A percentile compares a stretch with the other conserved stretches of the same genome.
phyloP scores from a whole-genome alignment of 2,329 filamentous ascomycete species.

The Verticillium tricorpus region DNA sequence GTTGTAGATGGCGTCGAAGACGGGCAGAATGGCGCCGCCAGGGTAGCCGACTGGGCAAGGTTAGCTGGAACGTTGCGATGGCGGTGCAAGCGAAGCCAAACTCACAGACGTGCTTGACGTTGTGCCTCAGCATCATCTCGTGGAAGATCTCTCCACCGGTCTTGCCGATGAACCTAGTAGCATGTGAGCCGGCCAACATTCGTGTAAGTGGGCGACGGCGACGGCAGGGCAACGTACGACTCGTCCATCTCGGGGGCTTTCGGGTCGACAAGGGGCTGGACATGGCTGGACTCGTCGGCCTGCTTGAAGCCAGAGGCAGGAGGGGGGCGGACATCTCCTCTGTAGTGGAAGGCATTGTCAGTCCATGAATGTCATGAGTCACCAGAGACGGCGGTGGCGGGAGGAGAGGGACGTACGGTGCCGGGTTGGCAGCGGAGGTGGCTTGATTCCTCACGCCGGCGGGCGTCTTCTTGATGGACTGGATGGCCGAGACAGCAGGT shows the following conservation, averaged over 20 bases:
- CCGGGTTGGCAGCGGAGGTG: constrained; percentile 42
- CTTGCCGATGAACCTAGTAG: constrained; percentile 77
- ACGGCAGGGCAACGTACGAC: constrained; percentile 53
- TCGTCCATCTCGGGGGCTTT: constrained; percentile 67
- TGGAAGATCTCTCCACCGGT: constrained; percentile 96
- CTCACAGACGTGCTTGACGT: constrained; percentile 91
- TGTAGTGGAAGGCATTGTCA: constrained; percentile 12
- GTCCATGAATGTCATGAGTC: constrained; percentile 14
- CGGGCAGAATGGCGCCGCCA: constrained; percentile 92
- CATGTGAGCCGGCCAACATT: constrained; percentile 1
- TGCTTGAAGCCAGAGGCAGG: constrained; percentile 61
- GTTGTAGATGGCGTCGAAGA: constrained; percentile 99
- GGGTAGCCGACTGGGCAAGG: constrained; percentile 69
- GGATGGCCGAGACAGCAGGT: constrained; percentile 27
- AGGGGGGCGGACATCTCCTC: constrained; percentile 50
- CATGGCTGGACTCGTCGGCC: constrained; percentile 49
- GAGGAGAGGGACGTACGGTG: constrained; percentile 43
- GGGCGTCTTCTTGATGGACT: constrained; percentile 34
- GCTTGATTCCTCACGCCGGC: constrained; percentile 42
- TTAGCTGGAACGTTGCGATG: constrained; percentile 2
- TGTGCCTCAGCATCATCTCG: constrained; percentile 95
- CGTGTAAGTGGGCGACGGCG: constrained; percentile 8
- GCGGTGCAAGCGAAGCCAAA: constrained; percentile 18
- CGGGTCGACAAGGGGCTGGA: constrained; percentile 63
- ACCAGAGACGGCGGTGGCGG: constrained; percentile 12